Percentiles rank a stretch among this genome's conserved stretches.
Conservation (phyloP, 2,329 filamentous ascomycete species). For the Incumbomyces delicatus region DNA sequence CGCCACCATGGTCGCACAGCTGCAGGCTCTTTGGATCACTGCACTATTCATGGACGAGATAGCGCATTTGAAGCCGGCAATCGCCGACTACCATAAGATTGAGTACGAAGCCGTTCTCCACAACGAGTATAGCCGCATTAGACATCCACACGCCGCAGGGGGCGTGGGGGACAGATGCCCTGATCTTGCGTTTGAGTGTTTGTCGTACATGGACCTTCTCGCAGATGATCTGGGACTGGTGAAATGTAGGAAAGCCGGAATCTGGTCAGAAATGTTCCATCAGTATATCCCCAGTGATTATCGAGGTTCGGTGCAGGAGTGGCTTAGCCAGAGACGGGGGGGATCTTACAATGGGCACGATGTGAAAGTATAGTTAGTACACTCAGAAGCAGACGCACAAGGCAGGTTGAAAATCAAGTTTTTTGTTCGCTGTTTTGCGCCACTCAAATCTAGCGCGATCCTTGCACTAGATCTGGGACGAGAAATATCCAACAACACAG, state of each 20-base stretch:
- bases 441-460: no score
- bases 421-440: no score
- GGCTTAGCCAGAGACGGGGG: constrained; percentile 6
- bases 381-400: no score
- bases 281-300: constrained; percentile 34
- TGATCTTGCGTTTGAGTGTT: constrained; percentile 65
- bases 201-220: constrained; percentile 64
- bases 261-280: constrained; percentile 27
- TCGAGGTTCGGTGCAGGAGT: constrained; percentile 32
- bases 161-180: constrained; percentile 55
- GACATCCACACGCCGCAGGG: constrained; percentile 59
- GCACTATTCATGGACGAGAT: constrained; percentile 50
- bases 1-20: constrained; percentile 36
- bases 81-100: constrained; percentile 29
- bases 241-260: constrained; percentile 28
- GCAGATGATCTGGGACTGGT: constrained; percentile 55
- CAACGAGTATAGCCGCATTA: constrained; percentile 59
- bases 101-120: constrained; percentile 51
- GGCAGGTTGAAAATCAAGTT: no score
- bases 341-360: no score
- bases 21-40: constrained; percentile 52
- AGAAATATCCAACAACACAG: no score
- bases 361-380: no score
- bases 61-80: constrained; percentile 27
- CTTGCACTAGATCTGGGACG: no score